Base-by-base conservation (phyloP, 108 stramenopile species). In the Discostella stelligeroides region DNA sequence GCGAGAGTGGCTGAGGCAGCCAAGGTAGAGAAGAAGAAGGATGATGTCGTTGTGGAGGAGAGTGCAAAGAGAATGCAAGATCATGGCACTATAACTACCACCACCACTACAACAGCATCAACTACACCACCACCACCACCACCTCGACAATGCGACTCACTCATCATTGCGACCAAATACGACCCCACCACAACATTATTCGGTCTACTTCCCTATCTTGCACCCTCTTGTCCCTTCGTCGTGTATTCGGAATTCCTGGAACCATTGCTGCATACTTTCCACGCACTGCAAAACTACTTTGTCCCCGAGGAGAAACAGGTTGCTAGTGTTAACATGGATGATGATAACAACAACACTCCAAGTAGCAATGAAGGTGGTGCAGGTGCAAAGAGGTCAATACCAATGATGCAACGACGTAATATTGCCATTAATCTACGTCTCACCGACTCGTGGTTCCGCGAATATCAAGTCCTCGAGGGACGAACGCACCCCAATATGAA, bases 401-500 rank as follows among this genome's bases (percentile, higher is more conserved):
- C 67, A 20, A 68, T 68, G 62, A 68, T 67, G 67, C 55, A 45
- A 34, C 67, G 81, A 37, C 46, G 46, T 37, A 80, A 85, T 37
- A 66, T 90, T 27, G 95, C 95, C 13, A 88, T 96, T 59, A 90
- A 94, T 61, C 59, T 96, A 0, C 88, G 90, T 23, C 60, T 96
- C 2, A 92, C 80, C 25, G 92, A 92, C 65, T 88, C 92, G 1
- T 96, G 93, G 92, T 86, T 88, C 80, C 85, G 96, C 12, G 96
- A 95, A 51, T 92, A 92, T 76, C 92, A 96, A 74, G 89, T 96
- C 9, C 51, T 96, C 49, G 89, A 88, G 10, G 87, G 88, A 34
- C 79, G 92, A 34, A 96, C 96, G 24, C 96, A 95, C 81, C 96
- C 96, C 21, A 78, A 73, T n/a, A 96, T 96, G 96, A 89, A 59